Evolutionary conservation across 2,329 filamentous ascomycete species (phyloP).

Genomic region (Neocatenulostroma microsporum): DNA sequence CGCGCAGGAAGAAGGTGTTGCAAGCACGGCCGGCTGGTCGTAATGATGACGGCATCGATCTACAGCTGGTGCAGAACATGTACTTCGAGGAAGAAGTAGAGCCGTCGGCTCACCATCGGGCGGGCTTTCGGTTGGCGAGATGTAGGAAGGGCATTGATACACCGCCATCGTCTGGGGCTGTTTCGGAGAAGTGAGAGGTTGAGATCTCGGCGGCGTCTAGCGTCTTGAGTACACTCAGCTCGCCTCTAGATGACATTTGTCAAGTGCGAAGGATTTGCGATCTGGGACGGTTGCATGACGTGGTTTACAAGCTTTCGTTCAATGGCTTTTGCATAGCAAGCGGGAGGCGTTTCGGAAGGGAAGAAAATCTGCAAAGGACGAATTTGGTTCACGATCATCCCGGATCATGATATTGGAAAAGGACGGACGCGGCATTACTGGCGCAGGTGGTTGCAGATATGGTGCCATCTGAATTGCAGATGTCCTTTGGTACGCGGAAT

Average conservation of each 20-base stretch:
- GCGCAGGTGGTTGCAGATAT: too few relatives aligned
- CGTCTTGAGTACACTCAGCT: neutral
- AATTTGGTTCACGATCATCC: too few relatives aligned
- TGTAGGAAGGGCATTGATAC: constrained; percentile 24
- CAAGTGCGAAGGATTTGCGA: too few relatives aligned
- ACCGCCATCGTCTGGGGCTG: constrained; percentile 20
- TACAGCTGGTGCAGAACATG: constrained; percentile 18
- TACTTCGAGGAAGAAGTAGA: constrained; percentile 32
- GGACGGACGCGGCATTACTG: too few relatives aligned
- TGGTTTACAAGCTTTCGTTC: too few relatives aligned
- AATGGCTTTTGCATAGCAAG: constrained; percentile 27
- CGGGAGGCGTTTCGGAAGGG: constrained; percentile 15
- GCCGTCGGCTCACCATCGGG: constrained; percentile 28
- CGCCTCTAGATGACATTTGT: constrained; percentile 5
- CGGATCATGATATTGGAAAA: too few relatives aligned
- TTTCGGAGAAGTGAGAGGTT: constrained; percentile 15
- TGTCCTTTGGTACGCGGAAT: too few relatives aligned
- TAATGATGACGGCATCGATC: constrained; percentile 7
- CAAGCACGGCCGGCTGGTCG: constrained; percentile 13
- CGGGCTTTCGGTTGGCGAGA: constrained; percentile 30
- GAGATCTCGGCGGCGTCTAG: too few relatives aligned
- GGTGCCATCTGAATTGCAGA: too few relatives aligned
- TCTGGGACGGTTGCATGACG: too few relatives aligned
- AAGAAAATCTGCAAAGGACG: too few relatives aligned
- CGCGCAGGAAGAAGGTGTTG: constrained; percentile 23